Base-by-base conservation (phyloP, 495 filamentous ascomycete species). In the Tuber melanosporum region DNA sequence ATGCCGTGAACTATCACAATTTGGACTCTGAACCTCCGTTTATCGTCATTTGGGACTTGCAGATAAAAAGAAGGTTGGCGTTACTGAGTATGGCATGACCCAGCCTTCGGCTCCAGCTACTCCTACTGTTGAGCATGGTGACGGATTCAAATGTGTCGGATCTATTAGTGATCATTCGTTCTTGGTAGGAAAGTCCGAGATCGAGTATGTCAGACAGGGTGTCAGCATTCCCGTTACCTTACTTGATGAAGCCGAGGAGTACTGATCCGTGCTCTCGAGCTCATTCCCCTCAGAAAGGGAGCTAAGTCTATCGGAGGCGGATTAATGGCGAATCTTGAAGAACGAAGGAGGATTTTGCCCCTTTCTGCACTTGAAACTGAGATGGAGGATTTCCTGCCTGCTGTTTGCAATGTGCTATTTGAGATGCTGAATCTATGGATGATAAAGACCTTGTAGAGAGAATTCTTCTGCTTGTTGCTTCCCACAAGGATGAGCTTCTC, bases 121-220 rank as follows among this genome's bases (percentile, higher is more conserved):
- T 0, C 95, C 95, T 20, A 90, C 87, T 12, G 83, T 86, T 36
- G 88, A 91, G 79, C 84, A 7, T 43, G 42, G 85, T 73, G 87
- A 88, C 83, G 88, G 87, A 71, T 94, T 92, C 85, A 91, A 91
- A 86, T 89, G 94, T 52, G 91, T 98, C 81, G 90, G 89, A 85
- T 98, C 96, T 52, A 96, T 98, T 85, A 97, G 93, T 84, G 95
- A 99, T 84, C 94, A 98, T 92, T 92, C 93, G 12, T 96, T 95
- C 84, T 85, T 97, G 62, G 86, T 91, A 44, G 88, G 88, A 45
- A 89, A 90, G 78, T 87, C 88, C 17, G 87, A 89, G 70, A 87
- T 88, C 47, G 94, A 97, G 83, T 91, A 92, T 32, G 89, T 89
- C n/a, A 90, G 95, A 72, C 95, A 94, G 87, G 95, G 95, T 88